Evolutionary conservation across 768 basidiomycete genomes (phyloP).

Genomic region (Tulasnella sp.): DNA sequence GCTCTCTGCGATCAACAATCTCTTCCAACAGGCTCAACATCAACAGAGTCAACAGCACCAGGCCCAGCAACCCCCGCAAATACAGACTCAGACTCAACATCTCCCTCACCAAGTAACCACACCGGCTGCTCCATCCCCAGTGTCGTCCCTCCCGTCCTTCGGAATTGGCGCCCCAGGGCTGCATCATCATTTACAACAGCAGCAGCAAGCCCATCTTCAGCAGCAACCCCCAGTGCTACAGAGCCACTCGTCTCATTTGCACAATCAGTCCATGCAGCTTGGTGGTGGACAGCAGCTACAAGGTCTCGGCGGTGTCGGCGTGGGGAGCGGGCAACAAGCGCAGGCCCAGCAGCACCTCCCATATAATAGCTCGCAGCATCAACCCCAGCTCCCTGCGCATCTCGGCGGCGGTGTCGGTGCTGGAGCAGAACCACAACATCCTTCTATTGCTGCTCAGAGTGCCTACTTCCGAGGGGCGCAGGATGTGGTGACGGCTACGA

Average conservation of each 20-base stretch:
- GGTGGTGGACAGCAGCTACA: slow-evolving; percentile 2
- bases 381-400: neutral
- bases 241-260: neutral
- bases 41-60: slow-evolving; percentile 6
- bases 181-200: slow-evolving; percentile 3
- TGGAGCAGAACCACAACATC: neutral
- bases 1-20: neutral
- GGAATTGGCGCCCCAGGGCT: slow-evolving; percentile 2
- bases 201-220: slow-evolving; percentile 2
- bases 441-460: slow-evolving; percentile 10
- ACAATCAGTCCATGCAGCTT: neutral
- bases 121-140: neutral
- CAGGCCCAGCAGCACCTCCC: slow-evolving; percentile 1
- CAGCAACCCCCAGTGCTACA: neutral
- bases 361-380: neutral
- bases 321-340: neutral
- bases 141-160: slow-evolving; percentile 4
- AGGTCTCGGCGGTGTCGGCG: neutral
- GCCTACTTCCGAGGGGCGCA: slow-evolving; percentile 11
- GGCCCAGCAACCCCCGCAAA: neutral
- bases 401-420: neutral
- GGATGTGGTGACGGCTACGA: too few species aligned
- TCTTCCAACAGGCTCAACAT: slow-evolving; percentile 14
- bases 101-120: neutral
- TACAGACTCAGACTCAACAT: too few species aligned